Evolutionary conservation across 345 rosid genomes (phyloP).

Genomic region (Gossypium herbaceum): DNA sequence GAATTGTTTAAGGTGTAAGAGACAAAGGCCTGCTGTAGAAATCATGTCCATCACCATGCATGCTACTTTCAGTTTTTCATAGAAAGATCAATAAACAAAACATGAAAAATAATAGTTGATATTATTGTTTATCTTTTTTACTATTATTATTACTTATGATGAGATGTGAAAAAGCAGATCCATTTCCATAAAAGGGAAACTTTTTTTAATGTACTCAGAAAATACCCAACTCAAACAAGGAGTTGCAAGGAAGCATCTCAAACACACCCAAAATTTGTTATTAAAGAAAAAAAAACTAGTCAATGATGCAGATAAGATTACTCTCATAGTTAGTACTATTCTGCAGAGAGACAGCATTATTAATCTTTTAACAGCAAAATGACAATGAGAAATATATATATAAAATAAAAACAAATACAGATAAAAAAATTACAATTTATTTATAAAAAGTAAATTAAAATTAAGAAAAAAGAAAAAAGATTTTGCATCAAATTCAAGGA

Average conservation of each 20-base stretch:
- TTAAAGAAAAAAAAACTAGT: constrained; percentile 24
- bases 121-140: constrained; percentile 11
- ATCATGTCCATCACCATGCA: constrained; percentile 35
- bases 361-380: constrained; percentile 6
- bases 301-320: constrained; percentile 40
- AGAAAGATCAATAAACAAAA: constrained; percentile 8
- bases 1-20: too few relatives aligned
- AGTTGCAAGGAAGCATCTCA: constrained; percentile 38
- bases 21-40: constrained; percentile 30
- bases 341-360: constrained; percentile 5
- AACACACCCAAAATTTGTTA: constrained; percentile 1
- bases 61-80: constrained; percentile 11
- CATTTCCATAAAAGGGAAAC: constrained; percentile 52
- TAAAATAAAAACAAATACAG: too few relatives aligned
- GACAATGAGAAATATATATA: background rate
- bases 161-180: constrained; percentile 49
- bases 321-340: constrained; percentile 25
- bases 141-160: constrained; percentile 29
- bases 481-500: constrained; percentile 12
- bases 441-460: background rate
- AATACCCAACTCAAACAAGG: constrained; percentile 48
- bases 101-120: constrained; percentile 13
- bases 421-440: background rate
- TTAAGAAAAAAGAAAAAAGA: background rate
- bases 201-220: constrained; percentile 41